Conservation (phyloP, 2,329 filamentous ascomycete genomes). For the Xylaria sp. region DNA sequence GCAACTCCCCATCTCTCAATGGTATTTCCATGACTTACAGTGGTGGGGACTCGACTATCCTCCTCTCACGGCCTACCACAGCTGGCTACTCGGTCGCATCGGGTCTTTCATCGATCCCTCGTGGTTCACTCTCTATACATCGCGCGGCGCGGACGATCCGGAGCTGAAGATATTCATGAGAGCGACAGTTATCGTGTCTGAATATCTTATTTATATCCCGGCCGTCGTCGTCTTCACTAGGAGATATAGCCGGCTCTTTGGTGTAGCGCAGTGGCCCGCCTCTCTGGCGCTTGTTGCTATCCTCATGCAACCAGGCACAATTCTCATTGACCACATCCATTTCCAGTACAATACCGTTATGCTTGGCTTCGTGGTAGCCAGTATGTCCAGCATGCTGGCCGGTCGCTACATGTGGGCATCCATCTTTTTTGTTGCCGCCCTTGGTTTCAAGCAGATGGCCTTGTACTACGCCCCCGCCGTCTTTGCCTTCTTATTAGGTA, state of each 20-base stretch:
- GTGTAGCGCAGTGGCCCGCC: constrained; percentile 82
- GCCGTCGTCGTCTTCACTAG: constrained; percentile 87
- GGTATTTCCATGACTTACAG: constrained; percentile 97
- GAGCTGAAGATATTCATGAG: constrained; percentile 95
- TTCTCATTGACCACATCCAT: constrained; percentile 84
- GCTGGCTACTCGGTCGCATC: constrained; percentile 91
- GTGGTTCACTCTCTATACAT: constrained; percentile 89
- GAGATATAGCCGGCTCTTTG: constrained; percentile 79
- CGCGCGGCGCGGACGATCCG: constrained; percentile 82
- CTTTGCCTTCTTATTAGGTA: constrained; percentile 90
- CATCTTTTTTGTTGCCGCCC: constrained; percentile 89
- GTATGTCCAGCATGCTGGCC: constrained; percentile 88
- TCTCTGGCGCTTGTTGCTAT: constrained; percentile 89
- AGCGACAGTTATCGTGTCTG: constrained; percentile 87
- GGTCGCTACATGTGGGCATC: constrained; percentile 88
- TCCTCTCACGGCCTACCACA: constrained; percentile 97
- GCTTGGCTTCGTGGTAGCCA: constrained; percentile 89
- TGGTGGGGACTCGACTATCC: constrained; percentile 99
- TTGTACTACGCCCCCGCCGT: constrained; percentile 95
- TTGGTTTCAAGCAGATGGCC: constrained; percentile 99
- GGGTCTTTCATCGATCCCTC: constrained; percentile 80
- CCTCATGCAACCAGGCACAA: constrained; percentile 88
- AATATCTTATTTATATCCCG: constrained; percentile 90
- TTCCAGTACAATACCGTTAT: constrained; percentile 99
- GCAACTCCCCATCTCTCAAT: constrained; percentile 88